phyloP scores from a whole-genome alignment of 2,329 filamentous ascomycete species.

The Alternaria burnsii region DNA sequence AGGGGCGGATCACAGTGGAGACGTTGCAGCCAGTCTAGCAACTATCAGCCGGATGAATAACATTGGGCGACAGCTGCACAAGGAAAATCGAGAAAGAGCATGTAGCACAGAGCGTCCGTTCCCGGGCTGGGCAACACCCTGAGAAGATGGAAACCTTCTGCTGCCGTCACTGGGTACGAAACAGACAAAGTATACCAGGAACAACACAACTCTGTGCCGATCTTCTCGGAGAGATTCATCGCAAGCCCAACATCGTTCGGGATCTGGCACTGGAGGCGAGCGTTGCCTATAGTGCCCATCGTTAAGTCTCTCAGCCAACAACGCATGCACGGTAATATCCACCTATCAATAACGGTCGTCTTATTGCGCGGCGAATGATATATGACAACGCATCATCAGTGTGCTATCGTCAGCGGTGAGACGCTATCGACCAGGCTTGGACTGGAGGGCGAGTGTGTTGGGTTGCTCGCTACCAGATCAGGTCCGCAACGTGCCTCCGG shows the following conservation, averaged over 20 bases:
- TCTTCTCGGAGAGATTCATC: neutral
- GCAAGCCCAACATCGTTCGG: neutral
- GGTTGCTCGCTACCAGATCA: slow-evolving; percentile 18
- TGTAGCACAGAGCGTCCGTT: too few species aligned
- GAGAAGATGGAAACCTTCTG: neutral
- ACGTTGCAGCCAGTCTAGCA: neutral
- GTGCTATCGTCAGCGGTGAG: slow-evolving; percentile 16
- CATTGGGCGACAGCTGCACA: neutral
- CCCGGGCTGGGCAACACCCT: neutral
- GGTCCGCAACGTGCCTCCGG: slow-evolving; percentile 3
- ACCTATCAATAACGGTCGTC: slow-evolving; percentile 9
- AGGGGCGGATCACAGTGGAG: slow-evolving; percentile 1
- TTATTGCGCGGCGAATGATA: slow-evolving; percentile 15
- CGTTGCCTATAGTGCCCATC: slow-evolving; percentile 7
- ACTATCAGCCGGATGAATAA: neutral
- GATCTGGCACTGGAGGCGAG: slow-evolving; percentile 4
- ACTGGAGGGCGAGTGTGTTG: slow-evolving; percentile 9
- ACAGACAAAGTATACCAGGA: neutral
- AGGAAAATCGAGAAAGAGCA: neutral
- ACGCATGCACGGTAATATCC: slow-evolving; percentile 7
- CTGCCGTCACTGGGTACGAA: neutral
- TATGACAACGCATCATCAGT: slow-evolving; percentile 8
- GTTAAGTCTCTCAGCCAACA: slow-evolving; percentile 8
- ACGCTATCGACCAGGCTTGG: slow-evolving; percentile 10
- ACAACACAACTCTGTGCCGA: neutral